These are phyloP conservation scores for Boletus insuetus DNA, from an alignment of 768 basidiomycete genomes.

Conservation along the genomic window DNA sequence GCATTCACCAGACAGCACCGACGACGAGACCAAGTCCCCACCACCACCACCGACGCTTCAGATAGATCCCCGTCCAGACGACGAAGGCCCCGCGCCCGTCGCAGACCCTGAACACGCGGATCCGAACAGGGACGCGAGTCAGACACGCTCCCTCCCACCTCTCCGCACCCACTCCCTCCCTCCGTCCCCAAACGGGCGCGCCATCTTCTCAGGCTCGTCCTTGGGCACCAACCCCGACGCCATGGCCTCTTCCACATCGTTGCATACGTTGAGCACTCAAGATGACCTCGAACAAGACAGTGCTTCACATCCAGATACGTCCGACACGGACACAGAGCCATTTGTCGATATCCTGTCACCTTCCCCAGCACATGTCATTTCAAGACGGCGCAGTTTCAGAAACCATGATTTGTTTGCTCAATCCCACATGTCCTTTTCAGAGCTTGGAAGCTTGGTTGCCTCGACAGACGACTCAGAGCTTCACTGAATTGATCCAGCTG, in stretches of 20 bases:
- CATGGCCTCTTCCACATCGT: neutral
- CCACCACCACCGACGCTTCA: too few relatives aligned
- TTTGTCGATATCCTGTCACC: conserved; percentile 23
- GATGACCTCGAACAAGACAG: neutral
- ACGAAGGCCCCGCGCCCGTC: neutral
- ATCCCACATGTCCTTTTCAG: conserved; percentile 27
- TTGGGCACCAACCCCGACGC: neutral
- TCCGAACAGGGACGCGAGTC: neutral
- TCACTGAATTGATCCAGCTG: too few relatives aligned
- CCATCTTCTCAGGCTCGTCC: neutral
- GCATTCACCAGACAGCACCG: neutral
- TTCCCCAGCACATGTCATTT: neutral
- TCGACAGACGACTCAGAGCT: neutral
- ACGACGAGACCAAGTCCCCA: neutral
- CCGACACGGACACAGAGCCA: conserved; percentile 12
- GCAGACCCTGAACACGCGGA: neutral
- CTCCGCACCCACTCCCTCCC: conserved; percentile 9
- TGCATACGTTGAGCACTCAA: neutral
- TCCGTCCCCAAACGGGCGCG: neutral
- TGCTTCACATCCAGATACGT: neutral
- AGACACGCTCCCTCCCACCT: neutral
- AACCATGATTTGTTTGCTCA: conserved; percentile 24
- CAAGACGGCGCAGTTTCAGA: conserved; percentile 19
- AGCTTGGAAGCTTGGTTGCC: conserved; percentile 25
- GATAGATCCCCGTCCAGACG: too few relatives aligned